Conservation (phyloP, 2,329 filamentous ascomycete species). For the Exophiala aquamarina region DNA sequence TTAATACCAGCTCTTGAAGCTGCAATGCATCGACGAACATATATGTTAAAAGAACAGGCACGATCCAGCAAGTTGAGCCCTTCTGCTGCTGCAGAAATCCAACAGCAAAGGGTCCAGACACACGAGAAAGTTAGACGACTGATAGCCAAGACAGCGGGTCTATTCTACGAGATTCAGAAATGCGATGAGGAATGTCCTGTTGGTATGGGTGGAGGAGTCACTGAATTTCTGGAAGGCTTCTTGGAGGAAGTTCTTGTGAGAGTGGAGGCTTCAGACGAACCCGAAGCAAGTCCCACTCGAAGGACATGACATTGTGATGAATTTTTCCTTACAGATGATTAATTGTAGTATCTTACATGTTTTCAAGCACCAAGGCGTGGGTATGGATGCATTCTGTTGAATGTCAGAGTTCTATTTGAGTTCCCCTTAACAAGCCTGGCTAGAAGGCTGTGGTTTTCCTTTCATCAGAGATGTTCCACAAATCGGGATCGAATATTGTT, state of each 20-base stretch:
- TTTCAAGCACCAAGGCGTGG: too few species aligned
- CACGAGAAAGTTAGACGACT: constrained; percentile 81
- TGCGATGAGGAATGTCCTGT: constrained; percentile 84
- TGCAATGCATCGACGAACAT: constrained; percentile 75
- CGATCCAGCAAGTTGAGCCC: constrained; percentile 30
- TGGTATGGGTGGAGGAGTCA: constrained; percentile 89
- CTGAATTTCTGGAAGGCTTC: constrained; percentile 85
- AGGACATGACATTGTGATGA: constrained; percentile 8
- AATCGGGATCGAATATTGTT: too few species aligned
- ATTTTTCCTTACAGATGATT: background rate
- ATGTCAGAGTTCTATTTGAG: too few species aligned
- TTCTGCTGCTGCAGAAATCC: constrained; percentile 45
- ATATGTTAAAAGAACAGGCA: constrained; percentile 50
- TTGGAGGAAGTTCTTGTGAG: constrained; percentile 91
- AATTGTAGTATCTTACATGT: background rate
- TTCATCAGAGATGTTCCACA: too few species aligned
- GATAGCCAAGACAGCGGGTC: constrained; percentile 76
- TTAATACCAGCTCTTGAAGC: constrained; percentile 91
- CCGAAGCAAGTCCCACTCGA: constrained; percentile 15
- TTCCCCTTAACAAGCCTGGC: too few species aligned
- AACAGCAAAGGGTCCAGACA: constrained; percentile 68
- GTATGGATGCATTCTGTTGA: constrained; percentile 8
- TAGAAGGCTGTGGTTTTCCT: too few species aligned
- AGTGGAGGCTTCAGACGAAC: constrained; percentile 80
- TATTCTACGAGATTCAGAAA: constrained; percentile 87